Evolutionary conservation across 768 basidiomycete genomes (phyloP).

Genomic region (Galerina sulciceps): DNA sequence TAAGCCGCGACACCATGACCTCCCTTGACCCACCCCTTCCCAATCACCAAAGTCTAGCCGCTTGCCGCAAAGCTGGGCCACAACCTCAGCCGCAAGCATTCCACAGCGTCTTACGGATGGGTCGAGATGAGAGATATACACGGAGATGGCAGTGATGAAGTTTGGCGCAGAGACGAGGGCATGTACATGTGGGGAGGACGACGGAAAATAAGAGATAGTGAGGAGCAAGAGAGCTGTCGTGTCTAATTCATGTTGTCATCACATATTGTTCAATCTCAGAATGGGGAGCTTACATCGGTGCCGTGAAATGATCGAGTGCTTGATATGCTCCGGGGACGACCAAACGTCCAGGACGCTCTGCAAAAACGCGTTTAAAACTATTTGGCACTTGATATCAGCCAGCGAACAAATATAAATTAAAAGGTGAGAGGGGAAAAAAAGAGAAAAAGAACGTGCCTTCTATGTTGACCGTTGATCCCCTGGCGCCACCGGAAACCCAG

Average conservation of each 20-base stretch:
- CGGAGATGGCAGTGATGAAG: slow-evolving; percentile 71
- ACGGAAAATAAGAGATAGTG: slow-evolving; percentile 61
- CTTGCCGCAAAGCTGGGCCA: slow-evolving; percentile 65
- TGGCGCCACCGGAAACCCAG: slow-evolving; percentile 61
- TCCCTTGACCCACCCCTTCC: slow-evolving; percentile 75
- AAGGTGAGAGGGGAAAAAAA: neutral
- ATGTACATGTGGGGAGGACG: slow-evolving; percentile 46
- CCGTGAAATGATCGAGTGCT: slow-evolving; percentile 72
- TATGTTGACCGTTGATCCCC: slow-evolving; percentile 27
- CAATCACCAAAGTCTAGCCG: slow-evolving; percentile 81
- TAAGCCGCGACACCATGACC: slow-evolving; percentile 65
- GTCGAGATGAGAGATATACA: slow-evolving; percentile 82
- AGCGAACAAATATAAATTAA: no score
- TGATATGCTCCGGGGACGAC: slow-evolving; percentile 79
- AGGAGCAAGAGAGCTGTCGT: slow-evolving; percentile 74
- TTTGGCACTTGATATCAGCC: no score
- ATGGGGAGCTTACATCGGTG: slow-evolving; percentile 70
- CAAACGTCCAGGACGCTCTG: slow-evolving; percentile 62
- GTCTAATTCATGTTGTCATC: slow-evolving; percentile 49
- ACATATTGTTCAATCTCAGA: neutral
- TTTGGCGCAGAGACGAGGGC: slow-evolving; percentile 55
- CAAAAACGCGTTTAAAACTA: slow-evolving; percentile 54
- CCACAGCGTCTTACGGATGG: slow-evolving; percentile 81
- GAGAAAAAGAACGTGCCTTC: slow-evolving; percentile 28
- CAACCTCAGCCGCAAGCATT: slow-evolving; percentile 89